phyloP scores from a whole-genome alignment of 306 rosid species.

The Cercis canadensis region DNA sequence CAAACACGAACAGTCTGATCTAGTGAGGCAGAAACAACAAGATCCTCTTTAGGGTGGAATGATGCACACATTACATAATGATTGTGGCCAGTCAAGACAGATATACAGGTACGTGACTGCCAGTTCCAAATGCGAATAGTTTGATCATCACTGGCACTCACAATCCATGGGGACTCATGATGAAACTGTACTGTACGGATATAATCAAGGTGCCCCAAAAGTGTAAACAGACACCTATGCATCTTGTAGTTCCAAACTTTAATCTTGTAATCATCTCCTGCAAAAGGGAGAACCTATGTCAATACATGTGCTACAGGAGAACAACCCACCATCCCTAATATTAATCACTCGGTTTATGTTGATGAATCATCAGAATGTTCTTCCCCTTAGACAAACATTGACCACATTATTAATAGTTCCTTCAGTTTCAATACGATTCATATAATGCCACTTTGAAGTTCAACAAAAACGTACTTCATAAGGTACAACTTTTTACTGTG shows the following conservation, averaged over 20 bases:
- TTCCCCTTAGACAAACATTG: background rate
- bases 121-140: conserved; percentile 99
- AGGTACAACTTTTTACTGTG: background rate
- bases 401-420: background rate
- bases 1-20: conserved; percentile 99
- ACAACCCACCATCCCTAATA: background rate
- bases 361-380: background rate
- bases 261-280: conserved; percentile 99
- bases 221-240: conserved; percentile 93
- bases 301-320: background rate
- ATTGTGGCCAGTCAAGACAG: conserved; percentile 97
- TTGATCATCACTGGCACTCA: conserved; percentile 98
- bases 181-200: conserved; percentile 97
- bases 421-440: background rate
- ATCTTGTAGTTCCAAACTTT: conserved; percentile 99
- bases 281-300: background rate
- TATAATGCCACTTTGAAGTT: background rate
- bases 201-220: conserved; percentile 96
- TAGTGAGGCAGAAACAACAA: conserved; percentile 91
- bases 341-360: background rate
- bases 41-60: conserved; percentile 94
- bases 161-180: conserved; percentile 95
- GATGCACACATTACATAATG: conserved; percentile 98
- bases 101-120: conserved; percentile 96
- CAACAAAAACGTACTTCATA: background rate